These are phyloP conservation scores for Penicillium aurantiogriseum DNA, from an alignment of 2,329 filamentous ascomycete genomes.

Conservation along the genomic window DNA sequence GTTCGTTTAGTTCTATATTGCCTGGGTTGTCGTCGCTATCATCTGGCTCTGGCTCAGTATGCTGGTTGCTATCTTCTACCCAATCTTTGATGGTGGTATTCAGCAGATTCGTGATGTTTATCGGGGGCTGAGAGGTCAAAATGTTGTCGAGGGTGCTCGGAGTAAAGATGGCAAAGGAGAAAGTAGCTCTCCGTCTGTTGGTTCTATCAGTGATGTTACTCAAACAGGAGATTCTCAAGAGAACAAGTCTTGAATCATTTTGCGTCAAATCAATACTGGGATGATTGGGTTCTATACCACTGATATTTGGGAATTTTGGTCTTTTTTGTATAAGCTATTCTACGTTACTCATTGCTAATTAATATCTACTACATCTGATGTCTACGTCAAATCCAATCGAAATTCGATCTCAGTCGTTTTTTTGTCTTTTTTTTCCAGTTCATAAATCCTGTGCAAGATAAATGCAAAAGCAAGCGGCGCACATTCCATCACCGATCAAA, in stretches of 20 bases:
- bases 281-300: no score
- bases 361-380: background rate
- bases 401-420: background rate
- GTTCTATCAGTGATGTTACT: background rate
- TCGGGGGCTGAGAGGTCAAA: no score
- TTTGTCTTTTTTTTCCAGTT: background rate
- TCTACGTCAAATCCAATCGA: background rate
- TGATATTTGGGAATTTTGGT: background rate
- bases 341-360: background rate
- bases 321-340: background rate
- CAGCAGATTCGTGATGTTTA: no score
- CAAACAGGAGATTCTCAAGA: background rate
- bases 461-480: background rate
- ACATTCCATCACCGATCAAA: background rate
- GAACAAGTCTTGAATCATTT: background rate
- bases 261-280: no score
- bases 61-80: no score
- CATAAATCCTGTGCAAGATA: background rate
- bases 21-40: no score
- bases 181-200: background rate
- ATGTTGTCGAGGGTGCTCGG: constrained; percentile 4
- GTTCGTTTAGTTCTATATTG: no score
- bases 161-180: background rate
- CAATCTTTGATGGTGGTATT: no score
- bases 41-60: no score